These are phyloP conservation scores for Fusarium tanahbumbuense DNA, from an alignment of 2,329 filamentous ascomycete genomes.

Conservation along the genomic window DNA sequence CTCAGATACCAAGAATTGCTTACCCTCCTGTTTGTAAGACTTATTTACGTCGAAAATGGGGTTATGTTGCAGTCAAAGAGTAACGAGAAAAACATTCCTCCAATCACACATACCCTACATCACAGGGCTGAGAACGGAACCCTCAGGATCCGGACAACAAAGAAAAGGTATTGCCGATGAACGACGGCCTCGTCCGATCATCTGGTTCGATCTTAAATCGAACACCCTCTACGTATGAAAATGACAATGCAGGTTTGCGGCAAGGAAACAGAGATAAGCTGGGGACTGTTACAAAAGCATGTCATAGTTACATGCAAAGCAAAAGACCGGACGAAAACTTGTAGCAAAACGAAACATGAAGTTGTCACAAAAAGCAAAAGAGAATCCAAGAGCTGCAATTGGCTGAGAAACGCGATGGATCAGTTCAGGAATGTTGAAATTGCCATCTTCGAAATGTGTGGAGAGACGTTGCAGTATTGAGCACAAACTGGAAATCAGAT, in stretches of 20 bases:
- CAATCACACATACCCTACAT: not conserved
- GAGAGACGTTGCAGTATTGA: conserved; percentile 11
- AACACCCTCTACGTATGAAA: not conserved
- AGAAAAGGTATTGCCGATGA: not conserved
- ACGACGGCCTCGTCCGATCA: not conserved
- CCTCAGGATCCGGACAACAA: not conserved
- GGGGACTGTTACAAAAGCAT: not conserved
- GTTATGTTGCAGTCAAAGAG: not conserved
- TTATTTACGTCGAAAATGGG: not conserved
- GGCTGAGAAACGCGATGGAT: not conserved
- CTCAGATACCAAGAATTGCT: not conserved
- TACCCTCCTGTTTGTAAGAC: not conserved
- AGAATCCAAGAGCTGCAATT: not conserved
- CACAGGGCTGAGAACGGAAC: not conserved
- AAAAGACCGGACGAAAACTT: not conserved
- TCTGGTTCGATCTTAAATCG: not conserved
- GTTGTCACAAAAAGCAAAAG: conserved; percentile 12
- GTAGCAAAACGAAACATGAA: conserved; percentile 4
- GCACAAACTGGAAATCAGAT: not conserved
- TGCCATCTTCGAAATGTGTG: not conserved
- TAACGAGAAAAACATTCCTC: no score
- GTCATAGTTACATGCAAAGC: not conserved
- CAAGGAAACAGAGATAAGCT: not conserved
- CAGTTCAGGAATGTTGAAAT: not conserved
- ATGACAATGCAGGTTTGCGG: not conserved